Percentiles rank a stretch among this genome's conserved stretches.
Evolutionary conservation across 345 rosid genomes (phyloP).

Genomic region (Pelargonium nanum): DNA sequence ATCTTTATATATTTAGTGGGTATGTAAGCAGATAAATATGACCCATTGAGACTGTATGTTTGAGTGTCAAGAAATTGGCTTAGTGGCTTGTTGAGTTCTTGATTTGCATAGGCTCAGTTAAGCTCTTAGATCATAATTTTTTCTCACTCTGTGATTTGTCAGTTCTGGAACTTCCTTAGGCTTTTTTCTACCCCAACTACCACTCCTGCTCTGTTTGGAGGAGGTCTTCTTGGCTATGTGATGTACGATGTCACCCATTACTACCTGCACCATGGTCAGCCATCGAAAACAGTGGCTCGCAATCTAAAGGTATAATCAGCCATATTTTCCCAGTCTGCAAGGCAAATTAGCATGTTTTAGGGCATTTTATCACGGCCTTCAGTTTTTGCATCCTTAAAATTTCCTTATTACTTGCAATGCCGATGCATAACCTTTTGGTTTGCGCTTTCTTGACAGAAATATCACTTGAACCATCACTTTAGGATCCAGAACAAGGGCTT

Average conservation of each 20-base stretch:
- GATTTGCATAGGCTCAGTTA: too few relatives aligned
- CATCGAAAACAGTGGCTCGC: conserved; percentile 36
- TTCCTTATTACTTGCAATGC: too few relatives aligned
- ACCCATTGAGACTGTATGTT: background rate
- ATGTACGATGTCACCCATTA: conserved; percentile 73
- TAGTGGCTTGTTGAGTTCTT: too few relatives aligned
- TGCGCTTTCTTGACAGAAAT: conserved; percentile 43
- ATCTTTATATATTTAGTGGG: too few relatives aligned
- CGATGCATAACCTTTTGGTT: background rate
- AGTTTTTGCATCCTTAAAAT: too few relatives aligned
- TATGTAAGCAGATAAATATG: too few relatives aligned
- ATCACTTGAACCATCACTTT: conserved; percentile 93
- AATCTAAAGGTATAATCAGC: conserved; percentile 50
- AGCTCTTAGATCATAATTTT: too few relatives aligned
- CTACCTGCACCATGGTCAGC: conserved; percentile 82
- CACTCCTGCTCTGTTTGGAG: conserved; percentile 66
- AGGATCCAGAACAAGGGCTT: conserved; percentile 76
- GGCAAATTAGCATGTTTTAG: too few relatives aligned
- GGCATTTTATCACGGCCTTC: too few relatives aligned
- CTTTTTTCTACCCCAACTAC: conserved; percentile 43
- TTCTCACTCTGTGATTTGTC: background rate
- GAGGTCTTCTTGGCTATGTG: conserved; percentile 74
- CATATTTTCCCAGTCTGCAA: too few relatives aligned
- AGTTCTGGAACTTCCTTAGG: conserved; percentile 57
- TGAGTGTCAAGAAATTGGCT: background rate